Evolutionary conservation across 2,329 filamentous ascomycete genomes (phyloP).

Genomic region (Penicillium sp.): DNA sequence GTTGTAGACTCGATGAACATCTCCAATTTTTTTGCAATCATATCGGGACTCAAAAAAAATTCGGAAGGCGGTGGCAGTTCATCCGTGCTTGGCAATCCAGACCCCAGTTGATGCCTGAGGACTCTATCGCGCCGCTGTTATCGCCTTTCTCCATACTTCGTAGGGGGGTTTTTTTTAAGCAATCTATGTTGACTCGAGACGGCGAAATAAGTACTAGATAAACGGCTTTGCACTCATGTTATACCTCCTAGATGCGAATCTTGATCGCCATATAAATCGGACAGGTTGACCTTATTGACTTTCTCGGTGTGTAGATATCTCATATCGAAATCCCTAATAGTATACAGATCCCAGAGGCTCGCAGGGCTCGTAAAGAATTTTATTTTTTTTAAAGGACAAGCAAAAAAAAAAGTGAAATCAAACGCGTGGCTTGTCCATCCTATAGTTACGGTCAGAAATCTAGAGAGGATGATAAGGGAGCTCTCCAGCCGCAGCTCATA

Average conservation of each 20-base stretch:
- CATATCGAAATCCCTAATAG: not conserved
- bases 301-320: not conserved
- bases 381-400: no score
- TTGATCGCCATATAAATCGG: not conserved
- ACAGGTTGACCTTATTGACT: not conserved
- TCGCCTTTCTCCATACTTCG: not conserved
- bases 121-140: not conserved
- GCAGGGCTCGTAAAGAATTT: not conserved
- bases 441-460: not conserved
- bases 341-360: not conserved
- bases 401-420: not conserved
- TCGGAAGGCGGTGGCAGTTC: conserved; percentile 41
- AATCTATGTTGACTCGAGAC: not conserved
- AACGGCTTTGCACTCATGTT: not conserved
- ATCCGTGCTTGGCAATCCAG: conserved; percentile 30
- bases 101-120: conserved; percentile 21
- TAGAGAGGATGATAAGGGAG: not conserved
- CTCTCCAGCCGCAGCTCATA: not conserved
- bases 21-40: conserved; percentile 32
- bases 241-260: not conserved
- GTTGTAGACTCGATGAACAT: conserved; percentile 23
- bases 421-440: not conserved
- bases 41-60: conserved; percentile 38
- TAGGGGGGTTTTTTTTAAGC: not conserved
- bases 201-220: no score